Conservation (phyloP, 805 yeast species). For the Lachancea waltii region DNA sequence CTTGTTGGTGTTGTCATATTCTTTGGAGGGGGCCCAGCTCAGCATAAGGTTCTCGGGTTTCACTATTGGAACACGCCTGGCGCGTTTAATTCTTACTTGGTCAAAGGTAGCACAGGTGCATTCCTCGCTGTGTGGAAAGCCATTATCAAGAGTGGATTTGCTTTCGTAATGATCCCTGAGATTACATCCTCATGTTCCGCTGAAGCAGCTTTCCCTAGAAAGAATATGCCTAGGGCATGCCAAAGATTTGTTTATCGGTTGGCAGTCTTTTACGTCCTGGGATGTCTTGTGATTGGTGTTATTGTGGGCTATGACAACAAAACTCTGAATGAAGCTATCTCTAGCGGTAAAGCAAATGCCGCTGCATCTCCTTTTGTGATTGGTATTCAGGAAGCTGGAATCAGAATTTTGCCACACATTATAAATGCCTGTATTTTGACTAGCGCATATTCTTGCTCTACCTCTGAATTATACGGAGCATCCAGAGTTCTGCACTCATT, state of each 20-base stretch:
- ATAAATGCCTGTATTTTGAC: slow-evolving; percentile 44
- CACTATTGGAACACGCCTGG: slow-evolving; percentile 57
- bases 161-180: slow-evolving; percentile 46
- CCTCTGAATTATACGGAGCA: slow-evolving; percentile 43
- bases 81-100: slow-evolving; percentile 34
- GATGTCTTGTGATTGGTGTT: slow-evolving; percentile 50
- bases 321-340: slow-evolving; percentile 35
- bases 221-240: slow-evolving; percentile 46
- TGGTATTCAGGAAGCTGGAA: slow-evolving; percentile 44
- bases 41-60: slow-evolving; percentile 42
- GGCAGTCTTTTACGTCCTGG: slow-evolving; percentile 44
- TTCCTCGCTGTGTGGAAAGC: slow-evolving; percentile 50
- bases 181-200: slow-evolving; percentile 44
- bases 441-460: slow-evolving; percentile 36
- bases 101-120: slow-evolving; percentile 38
- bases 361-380: slow-evolving; percentile 46
- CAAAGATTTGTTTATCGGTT: slow-evolving; percentile 50
- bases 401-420: slow-evolving; percentile 41
- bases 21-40: slow-evolving; percentile 59
- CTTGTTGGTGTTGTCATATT: slow-evolving; percentile 50
- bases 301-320: slow-evolving; percentile 47
- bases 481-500: slow-evolving; percentile 40
- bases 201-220: slow-evolving; percentile 44
- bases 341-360: slow-evolving; percentile 28
- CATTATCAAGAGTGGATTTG: slow-evolving; percentile 44